Conservation (phyloP, 73 alveolate species). For the Loxodes magnus region DNA sequence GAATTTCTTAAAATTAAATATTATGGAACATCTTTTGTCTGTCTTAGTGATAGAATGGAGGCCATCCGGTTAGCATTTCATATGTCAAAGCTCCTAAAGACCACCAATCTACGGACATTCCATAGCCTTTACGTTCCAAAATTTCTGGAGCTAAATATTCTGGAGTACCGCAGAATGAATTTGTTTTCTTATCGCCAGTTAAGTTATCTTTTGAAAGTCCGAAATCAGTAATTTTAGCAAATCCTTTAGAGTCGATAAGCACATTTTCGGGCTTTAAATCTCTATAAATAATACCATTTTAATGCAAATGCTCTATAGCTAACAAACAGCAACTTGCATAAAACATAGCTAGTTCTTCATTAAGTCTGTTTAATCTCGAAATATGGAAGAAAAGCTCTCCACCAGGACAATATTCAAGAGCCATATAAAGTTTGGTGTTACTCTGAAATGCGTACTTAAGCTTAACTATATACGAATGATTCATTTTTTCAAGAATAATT, state of each 20-base stretch:
- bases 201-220: conserved; percentile 9
- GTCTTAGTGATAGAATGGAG: not conserved
- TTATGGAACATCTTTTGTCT: not conserved
- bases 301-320: conserved; percentile 61
- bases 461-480: conserved; percentile 3
- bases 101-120: conserved; percentile 45
- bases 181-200: not conserved
- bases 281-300: conserved; percentile 59
- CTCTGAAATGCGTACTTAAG: conserved; percentile 8
- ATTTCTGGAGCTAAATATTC: conserved; percentile 61
- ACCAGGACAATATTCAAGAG: conserved; percentile 22
- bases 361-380: not conserved
- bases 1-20: not conserved
- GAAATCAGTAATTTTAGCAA: conserved; percentile 42
- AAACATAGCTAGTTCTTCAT: conserved; percentile 42
- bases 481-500: conserved; percentile 5
- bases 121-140: conserved; percentile 37
- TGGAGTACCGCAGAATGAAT: conserved; percentile 37
- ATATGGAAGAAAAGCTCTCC: conserved; percentile 11
- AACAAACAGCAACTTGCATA: conserved; percentile 67
- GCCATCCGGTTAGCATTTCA: conserved; percentile 23
- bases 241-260: conserved; percentile 54
- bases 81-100: conserved; percentile 35
- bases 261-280: conserved; percentile 86
- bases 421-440: conserved; percentile 3